Percentiles rank a stretch among this genome's conserved stretches.
phyloP scores from a whole-genome alignment of 768 basidiomycete genomes.

The Lactarius indigo region DNA sequence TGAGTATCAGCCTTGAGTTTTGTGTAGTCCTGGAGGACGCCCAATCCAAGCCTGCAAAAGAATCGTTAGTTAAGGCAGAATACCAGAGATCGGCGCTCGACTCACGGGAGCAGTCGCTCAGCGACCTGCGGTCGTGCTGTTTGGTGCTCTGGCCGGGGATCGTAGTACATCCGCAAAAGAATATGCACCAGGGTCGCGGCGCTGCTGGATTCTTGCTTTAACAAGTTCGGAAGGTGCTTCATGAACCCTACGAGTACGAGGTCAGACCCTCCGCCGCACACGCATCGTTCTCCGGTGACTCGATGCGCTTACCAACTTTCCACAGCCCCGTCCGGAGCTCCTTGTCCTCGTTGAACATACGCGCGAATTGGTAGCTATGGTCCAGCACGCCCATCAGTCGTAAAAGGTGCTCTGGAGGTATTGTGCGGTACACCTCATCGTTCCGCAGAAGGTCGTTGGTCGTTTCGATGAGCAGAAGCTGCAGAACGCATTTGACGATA shows the following conservation, averaged over 20 bases:
- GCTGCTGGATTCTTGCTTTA: slow-evolving; percentile 98
- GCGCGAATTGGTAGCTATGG: slow-evolving; percentile 96
- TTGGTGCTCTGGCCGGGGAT: slow-evolving; percentile 83
- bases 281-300: too few species aligned
- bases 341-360: slow-evolving; percentile 97
- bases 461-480: slow-evolving; percentile 93
- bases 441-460: slow-evolving; percentile 94
- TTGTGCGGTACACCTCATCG: slow-evolving; percentile 84
- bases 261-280: not conserved
- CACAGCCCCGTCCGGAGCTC: slow-evolving; percentile 93
- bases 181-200: slow-evolving; percentile 93
- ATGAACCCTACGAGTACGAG: slow-evolving; percentile 72
- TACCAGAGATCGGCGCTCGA: slow-evolving; percentile 26
- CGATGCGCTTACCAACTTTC: slow-evolving; percentile 88
- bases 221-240: slow-evolving; percentile 96
- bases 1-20: slow-evolving; percentile 87
- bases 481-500: slow-evolving; percentile 98
- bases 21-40: slow-evolving; percentile 87
- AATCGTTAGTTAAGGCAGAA: slow-evolving; percentile 12
- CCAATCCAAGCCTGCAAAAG: slow-evolving; percentile 68
- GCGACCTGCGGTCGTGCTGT: slow-evolving; percentile 77
- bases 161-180: slow-evolving; percentile 90
- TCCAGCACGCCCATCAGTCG: slow-evolving; percentile 94
- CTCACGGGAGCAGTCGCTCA: slow-evolving; percentile 67
- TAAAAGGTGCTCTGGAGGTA: slow-evolving; percentile 90